These are phyloP conservation scores for Colletotrichum lini DNA, from an alignment of 2,329 filamentous ascomycete genomes.

Conservation along the genomic window DNA sequence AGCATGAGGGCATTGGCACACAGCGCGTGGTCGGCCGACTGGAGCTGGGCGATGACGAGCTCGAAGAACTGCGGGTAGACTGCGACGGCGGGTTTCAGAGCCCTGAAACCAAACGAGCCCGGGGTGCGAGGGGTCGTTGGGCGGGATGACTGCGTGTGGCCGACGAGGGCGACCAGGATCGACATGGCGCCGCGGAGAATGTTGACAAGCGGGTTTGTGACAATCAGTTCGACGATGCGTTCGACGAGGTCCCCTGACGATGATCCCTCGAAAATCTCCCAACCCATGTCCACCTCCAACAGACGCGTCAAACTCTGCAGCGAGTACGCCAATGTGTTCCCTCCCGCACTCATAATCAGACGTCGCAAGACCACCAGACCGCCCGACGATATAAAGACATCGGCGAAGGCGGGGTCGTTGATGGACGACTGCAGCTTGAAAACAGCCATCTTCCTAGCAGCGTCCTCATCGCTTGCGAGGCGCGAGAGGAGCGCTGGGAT, in stretches of 20 bases:
- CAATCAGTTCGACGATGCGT: conserved; percentile 90
- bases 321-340: conserved; percentile 96
- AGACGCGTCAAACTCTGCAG: conserved; percentile 89
- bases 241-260: conserved; percentile 77
- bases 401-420: conserved; percentile 95
- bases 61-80: conserved; percentile 95
- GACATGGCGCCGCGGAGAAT: conserved; percentile 97
- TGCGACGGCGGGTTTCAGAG: conserved; percentile 91
- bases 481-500: conserved; percentile 76
- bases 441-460: conserved; percentile 96
- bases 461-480: conserved; percentile 83
- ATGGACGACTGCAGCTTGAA: conserved; percentile 98
- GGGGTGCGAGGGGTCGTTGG: conserved; percentile 58
- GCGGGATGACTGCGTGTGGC: conserved; percentile 78
- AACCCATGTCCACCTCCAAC: conserved; percentile 97
- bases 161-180: conserved; percentile 93
- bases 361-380: conserved; percentile 86
- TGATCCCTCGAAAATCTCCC: conserved; percentile 84
- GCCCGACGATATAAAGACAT: conserved; percentile 93
- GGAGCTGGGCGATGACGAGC: conserved; percentile 90
- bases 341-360: conserved; percentile 86
- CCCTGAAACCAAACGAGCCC: conserved; percentile 87
- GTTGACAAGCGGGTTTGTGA: conserved; percentile 96
- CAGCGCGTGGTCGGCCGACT: conserved; percentile 93
- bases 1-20: conserved; percentile 96